Evolutionary conservation across 1,284 basidiomycete species (phyloP).

Genomic region (Ceratobasidium sp.): DNA sequence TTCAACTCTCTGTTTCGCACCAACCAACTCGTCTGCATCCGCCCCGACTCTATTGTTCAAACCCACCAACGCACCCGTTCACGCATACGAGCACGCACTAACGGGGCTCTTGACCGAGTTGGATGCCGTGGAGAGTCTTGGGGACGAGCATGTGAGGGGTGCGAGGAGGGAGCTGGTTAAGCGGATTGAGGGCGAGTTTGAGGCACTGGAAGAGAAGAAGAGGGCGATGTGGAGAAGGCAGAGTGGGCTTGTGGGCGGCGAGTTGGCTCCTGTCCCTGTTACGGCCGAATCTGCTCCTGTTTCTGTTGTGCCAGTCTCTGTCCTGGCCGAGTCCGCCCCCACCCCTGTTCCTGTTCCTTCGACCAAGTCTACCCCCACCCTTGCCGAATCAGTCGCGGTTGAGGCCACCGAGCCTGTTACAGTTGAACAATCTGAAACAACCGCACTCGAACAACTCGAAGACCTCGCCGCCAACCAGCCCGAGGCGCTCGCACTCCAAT

Average conservation of each 20-base stretch:
- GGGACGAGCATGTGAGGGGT: conserved; percentile 69
- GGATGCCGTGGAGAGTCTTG: conserved; percentile 76
- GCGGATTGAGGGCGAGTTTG: conserved; percentile 71
- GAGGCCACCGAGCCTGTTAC: no score
- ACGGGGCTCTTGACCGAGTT: conserved; percentile 72
- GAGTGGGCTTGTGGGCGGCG: conserved; percentile 6
- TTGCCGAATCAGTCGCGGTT: neutral
- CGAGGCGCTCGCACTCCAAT: no score
- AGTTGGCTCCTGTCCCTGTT: no score
- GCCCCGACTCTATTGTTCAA: conserved; percentile 58
- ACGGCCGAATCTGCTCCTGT: no score
- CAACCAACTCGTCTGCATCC: conserved; percentile 8
- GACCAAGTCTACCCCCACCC: neutral
- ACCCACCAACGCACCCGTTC: conserved; percentile 67
- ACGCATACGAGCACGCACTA: conserved; percentile 71
- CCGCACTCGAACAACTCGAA: no score
- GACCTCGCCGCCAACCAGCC: no score
- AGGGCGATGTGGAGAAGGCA: conserved; percentile 55
- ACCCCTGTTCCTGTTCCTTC: conserved; percentile 45
- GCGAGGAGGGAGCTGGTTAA: conserved; percentile 70
- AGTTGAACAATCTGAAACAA: no score
- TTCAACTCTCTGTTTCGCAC: conserved; percentile 37
- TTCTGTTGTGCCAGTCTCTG: conserved; percentile 22
- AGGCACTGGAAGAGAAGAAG: conserved; percentile 63
- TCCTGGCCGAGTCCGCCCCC: conserved; percentile 26